Conservation (phyloP, 768 basidiomycete species). For the Suillus weaverae region DNA sequence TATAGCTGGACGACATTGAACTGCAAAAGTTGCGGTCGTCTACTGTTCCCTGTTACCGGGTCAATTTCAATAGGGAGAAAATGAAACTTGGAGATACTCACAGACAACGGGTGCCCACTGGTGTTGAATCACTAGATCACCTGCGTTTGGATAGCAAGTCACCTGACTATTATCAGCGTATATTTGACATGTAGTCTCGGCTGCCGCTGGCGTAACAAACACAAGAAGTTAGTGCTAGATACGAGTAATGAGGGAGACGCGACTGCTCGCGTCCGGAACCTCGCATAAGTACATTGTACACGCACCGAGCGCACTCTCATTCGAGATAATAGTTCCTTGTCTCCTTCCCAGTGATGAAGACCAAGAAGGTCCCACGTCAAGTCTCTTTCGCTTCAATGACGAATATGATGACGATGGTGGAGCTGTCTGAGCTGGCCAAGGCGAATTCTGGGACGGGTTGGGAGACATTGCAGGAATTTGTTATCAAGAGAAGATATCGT, state of each 20-base stretch:
- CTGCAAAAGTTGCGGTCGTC: slow-evolving; percentile 64
- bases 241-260: slow-evolving; percentile 6
- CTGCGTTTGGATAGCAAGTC: slow-evolving; percentile 70
- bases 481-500: slow-evolving; percentile 25
- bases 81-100: slow-evolving; percentile 43
- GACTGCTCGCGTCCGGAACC: slow-evolving; percentile 12
- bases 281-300: slow-evolving; percentile 13
- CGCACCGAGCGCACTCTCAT: slow-evolving; percentile 27
- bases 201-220: slow-evolving; percentile 30
- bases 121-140: slow-evolving; percentile 65
- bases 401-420: slow-evolving; percentile 26
- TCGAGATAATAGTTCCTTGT: slow-evolving; percentile 28
- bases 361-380: slow-evolving; percentile 30
- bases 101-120: slow-evolving; percentile 79
- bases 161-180: slow-evolving; percentile 67
- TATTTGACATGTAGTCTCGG: slow-evolving; percentile 50
- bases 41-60: slow-evolving; percentile 65
- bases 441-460: slow-evolving; percentile 33
- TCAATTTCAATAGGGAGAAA: slow-evolving; percentile 14
- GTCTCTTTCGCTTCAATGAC: slow-evolving; percentile 35
- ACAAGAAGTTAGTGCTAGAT: slow-evolving; percentile 12
- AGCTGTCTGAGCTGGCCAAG: slow-evolving; percentile 48
- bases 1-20: slow-evolving; percentile 68
- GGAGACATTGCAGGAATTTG: slow-evolving; percentile 35
- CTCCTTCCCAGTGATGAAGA: slow-evolving; percentile 16